Base-by-base conservation (phyloP, 306 rosid species). In the Ziziphus jujuba region DNA sequence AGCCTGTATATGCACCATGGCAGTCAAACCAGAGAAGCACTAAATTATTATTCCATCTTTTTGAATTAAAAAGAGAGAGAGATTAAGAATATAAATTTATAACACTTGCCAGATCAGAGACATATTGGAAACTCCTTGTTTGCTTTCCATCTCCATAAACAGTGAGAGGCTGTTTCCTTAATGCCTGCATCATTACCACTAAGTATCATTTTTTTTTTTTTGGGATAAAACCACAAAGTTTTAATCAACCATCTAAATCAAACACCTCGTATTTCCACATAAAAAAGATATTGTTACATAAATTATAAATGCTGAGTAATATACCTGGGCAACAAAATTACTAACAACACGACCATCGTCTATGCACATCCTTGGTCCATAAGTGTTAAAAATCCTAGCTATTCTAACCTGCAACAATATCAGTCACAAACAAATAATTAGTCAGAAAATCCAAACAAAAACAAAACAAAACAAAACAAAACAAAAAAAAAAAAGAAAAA, bases 261-360 rank as follows among this genome's bases (percentile, higher is more conserved):
- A 61, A 48, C 45, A 36, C 19, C 67, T 15, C 25, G 19, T 31
- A 24, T 25, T 22, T 62, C 23, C n/a, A 1, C 31, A 14, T 22
- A 43, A 65, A 19, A 36, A 8, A 12, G n/a, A n/a, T 24, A 15
- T 28, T 24, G 52, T 2, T 7, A 34, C 56, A 45, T 10, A 54
- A 28, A 65, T 47, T 38, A 15, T 7, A 15, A 7, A 3, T 1
- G 12, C 7, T n/a, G 1, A 44, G 12, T 20, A 15, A 19, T 48
- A 43, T 59, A 89, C 99, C 95, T 95, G 97, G 50, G 99, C 99
- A 65, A 95, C 99, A 63, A 95, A 95, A 79, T 95, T 95, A 67
- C 99, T 95, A 28, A 90, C 99, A 14, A 95, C 99, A 63, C 99
- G 99, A 3, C 99, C 99, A 72, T 95, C 99, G 60, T 95, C 99